A percentile compares a stretch with the other conserved stretches of the same genome.
phyloP scores from a whole-genome alignment of 257 asterid genomes.

The Solanum chaucha region DNA sequence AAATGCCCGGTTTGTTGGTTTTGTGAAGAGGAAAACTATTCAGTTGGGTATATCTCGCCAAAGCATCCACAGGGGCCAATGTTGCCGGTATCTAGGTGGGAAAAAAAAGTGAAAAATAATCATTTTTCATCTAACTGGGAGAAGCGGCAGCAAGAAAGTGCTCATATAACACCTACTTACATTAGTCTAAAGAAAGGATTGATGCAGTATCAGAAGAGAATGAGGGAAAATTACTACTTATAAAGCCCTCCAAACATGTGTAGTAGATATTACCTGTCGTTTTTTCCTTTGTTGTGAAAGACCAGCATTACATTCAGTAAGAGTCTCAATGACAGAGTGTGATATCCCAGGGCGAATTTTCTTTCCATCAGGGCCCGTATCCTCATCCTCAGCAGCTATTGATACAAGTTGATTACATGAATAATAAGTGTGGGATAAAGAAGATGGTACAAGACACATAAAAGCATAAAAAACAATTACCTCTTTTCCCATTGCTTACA shows the following conservation, averaged over 20 bases:
- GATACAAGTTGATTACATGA: constrained; percentile 3
- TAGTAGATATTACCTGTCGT: constrained; percentile 55
- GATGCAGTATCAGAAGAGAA: background rate
- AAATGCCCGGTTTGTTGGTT: constrained; percentile 92
- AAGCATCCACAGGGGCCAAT: constrained; percentile 64
- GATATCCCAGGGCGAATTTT: constrained; percentile 78
- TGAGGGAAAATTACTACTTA: background rate
- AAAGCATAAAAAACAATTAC: constrained; percentile 22
- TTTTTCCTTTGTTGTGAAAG: constrained; percentile 91
- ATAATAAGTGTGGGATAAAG: background rate
- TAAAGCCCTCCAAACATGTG: background rate
- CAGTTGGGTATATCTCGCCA: constrained; percentile 87
- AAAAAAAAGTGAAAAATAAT: background rate
- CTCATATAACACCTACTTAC: background rate
- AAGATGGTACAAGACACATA: background rate
- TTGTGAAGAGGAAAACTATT: constrained; percentile 89
- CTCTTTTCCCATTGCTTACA: constrained; percentile 91
- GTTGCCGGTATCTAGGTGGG: constrained; percentile 54
- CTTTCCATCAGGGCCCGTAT: constrained; percentile 68
- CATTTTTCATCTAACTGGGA: background rate
- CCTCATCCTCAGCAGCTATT: constrained; percentile 73
- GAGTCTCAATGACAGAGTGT: constrained; percentile 61
- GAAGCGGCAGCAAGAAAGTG: background rate
- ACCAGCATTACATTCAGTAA: constrained; percentile 70
- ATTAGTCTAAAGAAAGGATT: background rate